Evolutionary conservation across 2,329 filamentous ascomycete species (phyloP), one percentile per base, ranked within the genome.

Genomic region (Teratosphaeria pseudoeucalypti): DNA sequence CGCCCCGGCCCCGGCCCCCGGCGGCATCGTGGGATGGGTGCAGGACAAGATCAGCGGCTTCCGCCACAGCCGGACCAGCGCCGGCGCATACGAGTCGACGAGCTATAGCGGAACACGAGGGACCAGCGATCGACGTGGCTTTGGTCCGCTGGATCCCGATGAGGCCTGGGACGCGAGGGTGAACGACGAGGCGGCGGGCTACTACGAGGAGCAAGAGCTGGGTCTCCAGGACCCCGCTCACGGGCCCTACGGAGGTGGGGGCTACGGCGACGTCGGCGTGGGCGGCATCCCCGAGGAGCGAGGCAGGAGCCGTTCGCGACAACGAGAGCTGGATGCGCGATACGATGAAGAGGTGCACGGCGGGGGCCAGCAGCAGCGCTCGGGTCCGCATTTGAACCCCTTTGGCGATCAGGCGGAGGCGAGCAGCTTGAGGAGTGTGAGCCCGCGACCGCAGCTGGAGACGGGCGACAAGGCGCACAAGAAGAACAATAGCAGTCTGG

Each of bases 111-210:
- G 58, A 23, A 10, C 43, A 6, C 43, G 43, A 23, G 16, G 43
- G 16, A 23, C 62, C 23, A 61, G 62, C 26, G 61, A 63, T 6
- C 78, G 79, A 58, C 74, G 82, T 58, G 84, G 84, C 26, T 86
- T 88, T 71, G 84, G 85, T 1, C 79, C 85, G 3, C 80, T 90
- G 54, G 90, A 94, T 68, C 88, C 88, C 1, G 90, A 95, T 71
- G 89, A 92, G 69, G 89, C 89, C 1, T 95, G 90, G 90, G 89
- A 94, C 75, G 76, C 88, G 63, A 80, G 88, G 61, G 89, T 95
- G 4, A 88, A 88, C 60, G 80, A 85, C 66, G 89, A 92, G 72
- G 83, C 86, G 19, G 78, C 78, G 26, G 81, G 81, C 1, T 89
- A 89, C 73, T 87, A 89, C 69, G 89, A 92, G 70, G 89, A 92